Percentiles rank a stretch among this genome's conserved stretches.
phyloP scores from a whole-genome alignment of 352 stramenopile genomes.

The Globisporangium spiculum region DNA sequence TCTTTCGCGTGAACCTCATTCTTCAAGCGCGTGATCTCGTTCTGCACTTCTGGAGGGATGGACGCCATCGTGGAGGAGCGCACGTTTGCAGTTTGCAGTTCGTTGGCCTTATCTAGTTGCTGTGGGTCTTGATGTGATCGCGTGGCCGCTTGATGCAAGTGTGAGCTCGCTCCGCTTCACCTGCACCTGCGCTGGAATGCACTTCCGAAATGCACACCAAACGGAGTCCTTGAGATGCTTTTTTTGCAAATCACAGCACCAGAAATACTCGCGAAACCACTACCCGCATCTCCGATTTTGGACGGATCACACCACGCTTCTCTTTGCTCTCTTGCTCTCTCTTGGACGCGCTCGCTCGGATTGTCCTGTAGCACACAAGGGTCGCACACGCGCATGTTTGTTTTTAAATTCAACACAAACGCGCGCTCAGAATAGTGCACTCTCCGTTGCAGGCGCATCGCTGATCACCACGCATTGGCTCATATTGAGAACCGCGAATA shows the following conservation, averaged over 20 bases:
- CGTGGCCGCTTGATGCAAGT: neutral
- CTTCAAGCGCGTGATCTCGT: constrained; percentile 52
- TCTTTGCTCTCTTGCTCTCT: neutral
- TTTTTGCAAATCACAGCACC: neutral
- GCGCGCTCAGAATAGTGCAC: neutral
- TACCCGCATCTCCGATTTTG: neutral
- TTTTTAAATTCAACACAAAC: neutral
- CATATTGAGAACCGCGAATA: too few species aligned
- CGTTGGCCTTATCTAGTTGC: neutral
- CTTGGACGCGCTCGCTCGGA: neutral
- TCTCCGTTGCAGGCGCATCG: neutral
- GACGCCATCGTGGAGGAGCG: neutral
- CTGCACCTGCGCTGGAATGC: neutral
- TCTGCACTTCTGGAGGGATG: constrained; percentile 28
- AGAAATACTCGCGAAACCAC: constrained; percentile 10
- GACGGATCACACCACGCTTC: neutral
- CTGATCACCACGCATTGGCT: too few species aligned
- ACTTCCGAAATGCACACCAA: constrained; percentile 14
- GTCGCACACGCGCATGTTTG: neutral
- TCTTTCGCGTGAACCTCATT: constrained; percentile 69
- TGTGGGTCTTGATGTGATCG: neutral
- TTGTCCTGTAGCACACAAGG: neutral
- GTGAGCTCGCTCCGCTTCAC: neutral
- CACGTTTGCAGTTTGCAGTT: neutral
- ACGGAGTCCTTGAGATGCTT: neutral